Evolutionary conservation across 2,329 filamentous ascomycete species (phyloP).

Genomic region (Pestalotiopsis sp.): DNA sequence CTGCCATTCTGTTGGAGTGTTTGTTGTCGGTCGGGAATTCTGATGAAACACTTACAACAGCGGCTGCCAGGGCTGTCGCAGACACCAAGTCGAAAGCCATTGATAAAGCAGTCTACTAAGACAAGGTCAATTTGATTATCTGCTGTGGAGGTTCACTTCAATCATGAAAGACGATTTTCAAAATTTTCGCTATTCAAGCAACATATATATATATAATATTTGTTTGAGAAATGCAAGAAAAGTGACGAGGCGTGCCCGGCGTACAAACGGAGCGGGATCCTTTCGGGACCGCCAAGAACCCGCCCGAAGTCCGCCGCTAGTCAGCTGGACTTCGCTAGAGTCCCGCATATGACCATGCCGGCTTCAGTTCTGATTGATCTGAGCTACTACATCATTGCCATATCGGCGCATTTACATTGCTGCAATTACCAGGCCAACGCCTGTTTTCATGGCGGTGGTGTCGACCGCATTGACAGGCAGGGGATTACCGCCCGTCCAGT

Average conservation of each 20-base stretch:
- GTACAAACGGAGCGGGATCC: background rate
- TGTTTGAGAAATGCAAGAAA: background rate
- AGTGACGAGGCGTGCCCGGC: too few relatives aligned
- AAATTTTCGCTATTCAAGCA: background rate
- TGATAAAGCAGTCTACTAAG: background rate
- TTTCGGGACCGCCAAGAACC: background rate
- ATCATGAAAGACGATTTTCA: background rate
- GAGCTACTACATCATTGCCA: too few relatives aligned
- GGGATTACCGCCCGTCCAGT: too few relatives aligned
- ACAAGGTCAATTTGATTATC: background rate
- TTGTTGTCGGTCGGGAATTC: background rate
- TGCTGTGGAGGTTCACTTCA: background rate
- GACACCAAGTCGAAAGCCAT: background rate
- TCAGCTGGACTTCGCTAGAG: background rate
- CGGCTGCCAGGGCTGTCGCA: background rate
- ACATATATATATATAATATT: background rate
- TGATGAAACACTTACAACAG: background rate
- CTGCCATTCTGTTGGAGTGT: background rate
- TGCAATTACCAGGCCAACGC: too few relatives aligned
- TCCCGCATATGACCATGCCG: too few relatives aligned
- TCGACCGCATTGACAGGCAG: too few relatives aligned
- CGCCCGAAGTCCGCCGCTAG: background rate
- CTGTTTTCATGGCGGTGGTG: too few relatives aligned
- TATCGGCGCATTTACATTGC: too few relatives aligned
- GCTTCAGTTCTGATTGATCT: too few relatives aligned